Evolutionary conservation across 208 protist genomes (phyloP), one percentile per base, ranked within the genome.

Genomic region (Trypanosoma cruzi): DNA sequence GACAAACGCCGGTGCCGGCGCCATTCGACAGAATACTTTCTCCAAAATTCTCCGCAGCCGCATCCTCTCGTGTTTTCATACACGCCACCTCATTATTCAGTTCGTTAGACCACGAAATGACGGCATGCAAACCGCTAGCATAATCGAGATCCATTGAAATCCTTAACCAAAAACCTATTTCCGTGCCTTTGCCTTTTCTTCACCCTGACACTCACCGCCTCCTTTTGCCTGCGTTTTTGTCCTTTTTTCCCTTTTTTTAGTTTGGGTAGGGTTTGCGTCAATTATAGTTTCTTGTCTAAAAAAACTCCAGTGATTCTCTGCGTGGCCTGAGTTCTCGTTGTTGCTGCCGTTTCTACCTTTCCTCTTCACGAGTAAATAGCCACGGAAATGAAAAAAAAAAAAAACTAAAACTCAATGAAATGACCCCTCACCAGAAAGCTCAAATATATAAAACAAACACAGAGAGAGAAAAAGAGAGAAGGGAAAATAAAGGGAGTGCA

Each of bases 341-440:
- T 40, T 40, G 36, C 10, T 10, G 6, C 10, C 36, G 36, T 10
- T 40, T 40, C 36, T 40, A 13, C 36, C 36, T 10, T 10, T n/a
- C 4, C 16, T 3, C 63, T 20, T 68, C 22, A 34, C 22, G 20
- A 22, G 36, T 5, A 50, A 29, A 46, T 29, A 28, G 32, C 20
- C 59, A n/a, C n/a, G n/a, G n/a, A 68, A 44, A 34, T 40, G 6
- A 6, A 70, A 10, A 46, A 70, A 60, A 59, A 68, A 74, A 69
- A 55, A n/a, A 52, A 59, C 36, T 40, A 40, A 69, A 28, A 36
- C 40, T 13, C 50, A 68, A 60, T 5, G 8, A 14, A 29, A 34
- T 5, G 13, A n/a, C 20, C 26, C 6, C 4, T 46, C 22, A 22
- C 60, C 24, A 64, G 5, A n/a, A n/a, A n/a, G n/a, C n/a, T n/a